A percentile compares a stretch with the other conserved stretches of the same genome.
Conservation (phyloP, 805 yeast genomes). For the Metschnikowia peoriensis region DNA sequence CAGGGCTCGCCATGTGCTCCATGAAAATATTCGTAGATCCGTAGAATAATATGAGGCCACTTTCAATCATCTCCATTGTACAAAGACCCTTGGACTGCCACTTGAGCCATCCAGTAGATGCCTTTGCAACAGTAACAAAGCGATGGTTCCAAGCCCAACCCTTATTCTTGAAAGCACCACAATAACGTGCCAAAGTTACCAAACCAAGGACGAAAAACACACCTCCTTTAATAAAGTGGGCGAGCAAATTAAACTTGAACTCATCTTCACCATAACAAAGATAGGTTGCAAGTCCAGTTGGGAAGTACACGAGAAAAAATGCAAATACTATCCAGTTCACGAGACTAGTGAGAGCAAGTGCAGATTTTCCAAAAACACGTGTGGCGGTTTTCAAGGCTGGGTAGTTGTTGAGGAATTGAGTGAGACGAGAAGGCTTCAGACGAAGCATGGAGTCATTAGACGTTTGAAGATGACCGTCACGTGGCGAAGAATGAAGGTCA, state of each 20-base stretch:
- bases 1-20: slow-evolving; percentile 71
- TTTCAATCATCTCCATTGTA: slow-evolving; percentile 85
- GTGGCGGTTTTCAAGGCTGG: slow-evolving; percentile 15
- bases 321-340: slow-evolving; percentile 66
- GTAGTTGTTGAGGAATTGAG: slow-evolving; percentile 11
- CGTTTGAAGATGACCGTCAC: slow-evolving; percentile 24
- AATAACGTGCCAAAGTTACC: slow-evolving; percentile 78
- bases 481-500: slow-evolving; percentile 1
- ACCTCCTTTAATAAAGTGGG: slow-evolving; percentile 96
- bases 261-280: slow-evolving; percentile 65
- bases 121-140: slow-evolving; percentile 17
- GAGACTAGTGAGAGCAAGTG: slow-evolving; percentile 9
- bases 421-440: slow-evolving; percentile 8
- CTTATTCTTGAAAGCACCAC: slow-evolving; percentile 69
- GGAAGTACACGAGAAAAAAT: slow-evolving; percentile 57
- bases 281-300: slow-evolving; percentile 63
- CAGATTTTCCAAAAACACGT: slow-evolving; percentile 22
- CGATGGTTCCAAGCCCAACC: slow-evolving; percentile 91
- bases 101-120: slow-evolving; percentile 31
- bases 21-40: slow-evolving; percentile 87
- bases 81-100: slow-evolving; percentile 48
- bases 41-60: slow-evolving; percentile 76
- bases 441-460: slow-evolving; percentile 21
- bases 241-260: slow-evolving; percentile 75
- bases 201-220: slow-evolving; percentile 78